Evolutionary conservation across 371 early-diverging fungal species (phyloP).

Genomic region (Nematocida displodere): DNA sequence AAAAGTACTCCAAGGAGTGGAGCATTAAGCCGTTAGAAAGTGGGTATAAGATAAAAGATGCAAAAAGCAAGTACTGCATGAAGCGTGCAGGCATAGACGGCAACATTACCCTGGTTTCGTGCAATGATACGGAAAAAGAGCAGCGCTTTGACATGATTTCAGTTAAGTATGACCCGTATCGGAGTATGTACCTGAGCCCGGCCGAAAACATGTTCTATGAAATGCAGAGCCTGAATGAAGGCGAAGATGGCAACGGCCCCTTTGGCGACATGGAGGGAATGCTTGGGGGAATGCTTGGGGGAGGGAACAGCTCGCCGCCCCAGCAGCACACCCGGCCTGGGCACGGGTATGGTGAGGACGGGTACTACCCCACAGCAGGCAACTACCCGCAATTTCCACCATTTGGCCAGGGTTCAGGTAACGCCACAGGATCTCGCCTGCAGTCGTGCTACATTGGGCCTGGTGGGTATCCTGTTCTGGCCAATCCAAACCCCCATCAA

Average conservation of each 20-base stretch:
- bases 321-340: background rate
- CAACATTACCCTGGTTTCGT: background rate
- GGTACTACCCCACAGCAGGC: too few species aligned
- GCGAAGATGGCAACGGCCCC: background rate
- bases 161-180: constrained; percentile 45
- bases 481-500: background rate
- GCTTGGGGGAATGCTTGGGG: background rate
- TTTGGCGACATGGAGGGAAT: constrained; percentile 1
- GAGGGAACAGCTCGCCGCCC: background rate
- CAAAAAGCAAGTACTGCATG: constrained; percentile 1
- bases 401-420: too few species aligned
- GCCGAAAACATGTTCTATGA: constrained; percentile 17
- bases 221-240: background rate
- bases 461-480: background rate
- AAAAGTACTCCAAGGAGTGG: constrained; percentile 17
- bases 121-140: constrained; percentile 6
- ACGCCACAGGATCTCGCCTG: too few species aligned
- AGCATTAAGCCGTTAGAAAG: constrained; percentile 22
- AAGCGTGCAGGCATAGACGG: background rate
- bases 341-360: too few species aligned
- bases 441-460: background rate
- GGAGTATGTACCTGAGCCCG: constrained; percentile 12
- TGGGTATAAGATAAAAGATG: constrained; percentile 43
- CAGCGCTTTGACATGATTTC: constrained; percentile 38
- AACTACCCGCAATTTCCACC: too few species aligned